phyloP scores from a whole-genome alignment of 257 asterid species.

The Cruciata laevipes region DNA sequence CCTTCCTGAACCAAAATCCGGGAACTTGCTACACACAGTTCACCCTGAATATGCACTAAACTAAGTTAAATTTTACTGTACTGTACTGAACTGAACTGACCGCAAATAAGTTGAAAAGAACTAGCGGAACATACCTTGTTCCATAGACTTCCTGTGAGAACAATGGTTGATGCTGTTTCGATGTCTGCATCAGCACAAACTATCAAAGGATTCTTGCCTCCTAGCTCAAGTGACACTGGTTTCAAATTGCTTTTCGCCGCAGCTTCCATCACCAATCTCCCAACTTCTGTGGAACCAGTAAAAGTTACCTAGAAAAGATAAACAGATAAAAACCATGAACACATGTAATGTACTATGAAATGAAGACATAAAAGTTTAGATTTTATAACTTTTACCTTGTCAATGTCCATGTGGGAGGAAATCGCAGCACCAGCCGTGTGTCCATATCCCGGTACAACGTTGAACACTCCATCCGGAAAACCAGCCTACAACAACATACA shows the following conservation, averaged over 20 bases:
- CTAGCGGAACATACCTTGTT: slow-evolving; percentile 39
- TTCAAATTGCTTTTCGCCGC: slow-evolving; percentile 75
- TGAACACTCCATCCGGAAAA: slow-evolving; percentile 68
- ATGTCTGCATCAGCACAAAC: slow-evolving; percentile 67
- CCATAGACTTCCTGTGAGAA: slow-evolving; percentile 34
- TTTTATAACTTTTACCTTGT: slow-evolving; percentile 32
- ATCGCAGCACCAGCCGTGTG: slow-evolving; percentile 74
- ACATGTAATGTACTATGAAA: neutral
- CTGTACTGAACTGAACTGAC: neutral
- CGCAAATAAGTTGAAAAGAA: too few species aligned
- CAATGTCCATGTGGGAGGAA: slow-evolving; percentile 74
- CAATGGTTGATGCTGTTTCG: slow-evolving; percentile 47
- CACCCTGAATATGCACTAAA: slow-evolving; percentile 41
- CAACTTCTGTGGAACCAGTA: slow-evolving; percentile 77
- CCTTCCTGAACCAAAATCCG: slow-evolving; percentile 78
- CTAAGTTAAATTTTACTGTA: too few species aligned
- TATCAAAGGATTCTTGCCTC: slow-evolving; percentile 79
- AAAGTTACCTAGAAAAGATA: slow-evolving; percentile 45
- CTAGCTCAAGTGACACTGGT: slow-evolving; percentile 67
- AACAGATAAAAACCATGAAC: neutral
- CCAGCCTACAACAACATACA: slow-evolving; percentile 49
- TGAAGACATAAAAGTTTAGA: neutral
- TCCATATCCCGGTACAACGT: slow-evolving; percentile 69
- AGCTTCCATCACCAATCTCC: slow-evolving; percentile 65
- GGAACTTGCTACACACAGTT: slow-evolving; percentile 69